Evolutionary conservation across 306 rosid species (phyloP).

Genomic region (Vigna trinervia): DNA sequence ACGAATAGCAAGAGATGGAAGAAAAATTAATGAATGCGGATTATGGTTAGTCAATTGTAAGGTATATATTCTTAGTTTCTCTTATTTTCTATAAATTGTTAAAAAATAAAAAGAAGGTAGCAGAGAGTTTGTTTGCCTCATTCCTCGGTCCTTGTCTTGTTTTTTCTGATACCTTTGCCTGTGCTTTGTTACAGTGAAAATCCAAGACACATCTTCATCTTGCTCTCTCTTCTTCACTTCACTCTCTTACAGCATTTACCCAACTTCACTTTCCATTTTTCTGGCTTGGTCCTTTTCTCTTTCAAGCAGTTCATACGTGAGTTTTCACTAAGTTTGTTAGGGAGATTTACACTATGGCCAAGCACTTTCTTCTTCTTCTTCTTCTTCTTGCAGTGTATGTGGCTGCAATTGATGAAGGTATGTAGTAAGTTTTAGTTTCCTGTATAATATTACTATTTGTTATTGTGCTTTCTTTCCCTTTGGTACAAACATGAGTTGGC

Average conservation of each 20-base stretch:
- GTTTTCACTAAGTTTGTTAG: constrained; percentile 42
- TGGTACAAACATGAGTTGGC: constrained; percentile 10
- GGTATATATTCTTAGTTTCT: not conserved
- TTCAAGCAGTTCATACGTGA: constrained; percentile 50
- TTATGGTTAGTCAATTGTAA: not conserved
- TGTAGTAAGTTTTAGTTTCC: constrained; percentile 22
- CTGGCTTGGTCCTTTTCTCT: constrained; percentile 35
- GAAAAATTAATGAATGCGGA: not conserved
- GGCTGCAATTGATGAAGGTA: constrained; percentile 72
- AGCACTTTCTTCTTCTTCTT: constrained; percentile 55
- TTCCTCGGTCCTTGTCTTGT: not conserved
- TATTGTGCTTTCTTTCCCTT: constrained; percentile 18
- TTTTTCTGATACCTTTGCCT: constrained; percentile 7
- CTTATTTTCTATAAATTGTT: constrained; percentile 8
- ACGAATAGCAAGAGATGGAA: not conserved
- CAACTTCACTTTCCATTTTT: constrained; percentile 45
- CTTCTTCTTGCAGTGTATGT: constrained; percentile 50
- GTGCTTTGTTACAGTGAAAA: not conserved
- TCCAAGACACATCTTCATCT: constrained; percentile 29
- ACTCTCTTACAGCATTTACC: not conserved
- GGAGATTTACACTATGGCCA: constrained; percentile 55
- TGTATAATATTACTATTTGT: not conserved
- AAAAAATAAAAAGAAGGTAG: not conserved
- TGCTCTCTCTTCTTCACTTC: constrained; percentile 41
- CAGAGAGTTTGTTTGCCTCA: not conserved